phyloP scores from a whole-genome alignment of 192 early-diverging fungal genomes.

The Coemansia sp. region DNA sequence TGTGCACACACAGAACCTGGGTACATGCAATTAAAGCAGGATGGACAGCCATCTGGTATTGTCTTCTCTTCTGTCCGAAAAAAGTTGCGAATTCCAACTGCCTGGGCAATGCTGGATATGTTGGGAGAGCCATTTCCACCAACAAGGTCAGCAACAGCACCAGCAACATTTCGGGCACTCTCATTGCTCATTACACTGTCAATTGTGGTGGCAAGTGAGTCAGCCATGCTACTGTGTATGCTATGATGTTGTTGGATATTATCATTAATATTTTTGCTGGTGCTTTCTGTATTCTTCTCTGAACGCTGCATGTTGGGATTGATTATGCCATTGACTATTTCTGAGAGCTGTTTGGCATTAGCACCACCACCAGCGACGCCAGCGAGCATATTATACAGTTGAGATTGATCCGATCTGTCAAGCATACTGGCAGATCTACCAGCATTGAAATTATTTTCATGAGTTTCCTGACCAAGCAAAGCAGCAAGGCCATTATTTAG shows the following conservation, averaged over 20 bases:
- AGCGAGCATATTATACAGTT: slow-evolving; percentile 15
- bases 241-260: neutral
- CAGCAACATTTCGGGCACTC: slow-evolving; percentile 17
- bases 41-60: slow-evolving; percentile 61
- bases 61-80: slow-evolving; percentile 31
- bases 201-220: slow-evolving; percentile 3
- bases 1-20: slow-evolving; percentile 72
- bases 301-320: neutral
- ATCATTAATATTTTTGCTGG: neutral
- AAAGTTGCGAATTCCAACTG: slow-evolving; percentile 48
- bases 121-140: slow-evolving; percentile 35
- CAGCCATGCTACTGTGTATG: neutral
- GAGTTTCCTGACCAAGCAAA: slow-evolving; percentile 23
- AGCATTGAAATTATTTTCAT: neutral
- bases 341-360: slow-evolving; percentile 6
- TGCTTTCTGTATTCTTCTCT: neutral
- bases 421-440: neutral
- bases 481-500: slow-evolving; percentile 31
- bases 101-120: slow-evolving; percentile 30
- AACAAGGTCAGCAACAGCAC: slow-evolving; percentile 32
- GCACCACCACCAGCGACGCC: neutral
- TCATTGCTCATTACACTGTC: slow-evolving; percentile 3
- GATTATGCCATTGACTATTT: slow-evolving; percentile 3
- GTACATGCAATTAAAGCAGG: slow-evolving; percentile 85
- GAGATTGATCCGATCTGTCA: neutral